A percentile compares a stretch with the other conserved stretches of the same genome.
phyloP scores from a whole-genome alignment of 2,329 filamentous ascomycete genomes.

The Nakataea oryzae region DNA sequence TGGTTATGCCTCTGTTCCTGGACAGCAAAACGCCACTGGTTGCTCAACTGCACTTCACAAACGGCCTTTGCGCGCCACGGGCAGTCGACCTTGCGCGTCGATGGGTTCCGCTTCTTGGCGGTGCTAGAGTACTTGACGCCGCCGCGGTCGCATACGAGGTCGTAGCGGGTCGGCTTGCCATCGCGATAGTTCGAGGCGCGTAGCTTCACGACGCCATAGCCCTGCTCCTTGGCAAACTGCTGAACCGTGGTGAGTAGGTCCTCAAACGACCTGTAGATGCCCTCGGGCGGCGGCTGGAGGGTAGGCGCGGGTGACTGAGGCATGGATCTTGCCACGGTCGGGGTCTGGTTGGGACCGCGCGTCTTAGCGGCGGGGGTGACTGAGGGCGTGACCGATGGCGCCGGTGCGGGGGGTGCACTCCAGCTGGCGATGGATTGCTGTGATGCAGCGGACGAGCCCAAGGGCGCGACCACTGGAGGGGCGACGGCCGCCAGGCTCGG shows the following conservation, averaged over 20 bases:
- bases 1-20: slow-evolving; percentile 52
- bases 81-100: slow-evolving; percentile 53
- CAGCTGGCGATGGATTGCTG: slow-evolving; percentile 14
- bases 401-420: slow-evolving; percentile 10
- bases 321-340: slow-evolving; percentile 9
- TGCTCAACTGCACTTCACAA: slow-evolving; percentile 50
- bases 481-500: slow-evolving; percentile 1
- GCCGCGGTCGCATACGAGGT: slow-evolving; percentile 52
- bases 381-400: slow-evolving; percentile 6
- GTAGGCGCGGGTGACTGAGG: slow-evolving; percentile 30
- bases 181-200: slow-evolving; percentile 54
- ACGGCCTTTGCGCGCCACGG: slow-evolving; percentile 54
- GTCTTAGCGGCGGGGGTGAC: slow-evolving; percentile 1
- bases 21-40: slow-evolving; percentile 54
- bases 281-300: slow-evolving; percentile 46
- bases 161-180: slow-evolving; percentile 51
- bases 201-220: slow-evolving; percentile 52
- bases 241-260: slow-evolving; percentile 48
- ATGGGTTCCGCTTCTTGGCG: slow-evolving; percentile 53
- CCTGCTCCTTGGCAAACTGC: slow-evolving; percentile 49
- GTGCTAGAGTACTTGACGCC: slow-evolving; percentile 57
- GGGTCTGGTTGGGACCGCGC: slow-evolving; percentile 10
- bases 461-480: background rate
- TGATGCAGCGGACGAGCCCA: slow-evolving; percentile 6
- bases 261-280: slow-evolving; percentile 49